These are phyloP conservation scores for Xylaria sp. DNA, from an alignment of 2,329 filamentous ascomycete genomes.

Conservation along the genomic window DNA sequence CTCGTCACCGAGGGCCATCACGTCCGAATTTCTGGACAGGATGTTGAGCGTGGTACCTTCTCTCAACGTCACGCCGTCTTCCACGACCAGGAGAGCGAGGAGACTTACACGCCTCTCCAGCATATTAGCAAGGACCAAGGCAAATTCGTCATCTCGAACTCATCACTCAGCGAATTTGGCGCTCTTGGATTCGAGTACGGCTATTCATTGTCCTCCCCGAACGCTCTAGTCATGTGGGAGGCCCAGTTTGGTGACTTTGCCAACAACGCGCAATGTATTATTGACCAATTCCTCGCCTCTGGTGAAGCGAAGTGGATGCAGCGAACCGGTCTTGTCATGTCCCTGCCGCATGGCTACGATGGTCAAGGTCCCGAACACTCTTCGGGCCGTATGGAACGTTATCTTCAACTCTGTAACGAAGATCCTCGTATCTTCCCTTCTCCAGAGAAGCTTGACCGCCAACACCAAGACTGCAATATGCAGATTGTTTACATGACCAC, in stretches of 20 bases:
- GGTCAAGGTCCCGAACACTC: constrained; percentile 98
- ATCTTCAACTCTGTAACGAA: constrained; percentile 96
- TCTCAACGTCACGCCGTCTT: constrained; percentile 97
- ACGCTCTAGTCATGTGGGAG: constrained; percentile 99
- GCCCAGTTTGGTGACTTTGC: constrained; percentile 99
- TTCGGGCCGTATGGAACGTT: constrained; percentile 95
- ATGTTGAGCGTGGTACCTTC: constrained; percentile 99
- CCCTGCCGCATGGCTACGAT: constrained; percentile 96
- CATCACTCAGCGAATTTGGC: constrained; percentile 76
- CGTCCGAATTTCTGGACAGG: constrained; percentile 96
- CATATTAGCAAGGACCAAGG: constrained; percentile 90
- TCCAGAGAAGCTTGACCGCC: constrained; percentile 88
- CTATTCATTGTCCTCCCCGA: constrained; percentile 95
- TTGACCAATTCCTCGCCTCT: constrained; percentile 98
- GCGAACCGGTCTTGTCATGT: constrained; percentile 95
- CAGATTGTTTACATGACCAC: constrained; percentile 98
- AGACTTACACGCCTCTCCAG: constrained; percentile 91
- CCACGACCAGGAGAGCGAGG: constrained; percentile 95
- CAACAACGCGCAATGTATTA: constrained; percentile 99
- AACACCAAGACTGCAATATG: constrained; percentile 99
- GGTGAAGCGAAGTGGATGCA: constrained; percentile 99
- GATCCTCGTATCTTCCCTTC: constrained; percentile 93
- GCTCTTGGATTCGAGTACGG: constrained; percentile 98
- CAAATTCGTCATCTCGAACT: constrained; percentile 97
- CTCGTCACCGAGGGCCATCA: constrained; percentile 94